phyloP scores from a whole-genome alignment of 257 asterid genomes.

The Verbascum thapsus region DNA sequence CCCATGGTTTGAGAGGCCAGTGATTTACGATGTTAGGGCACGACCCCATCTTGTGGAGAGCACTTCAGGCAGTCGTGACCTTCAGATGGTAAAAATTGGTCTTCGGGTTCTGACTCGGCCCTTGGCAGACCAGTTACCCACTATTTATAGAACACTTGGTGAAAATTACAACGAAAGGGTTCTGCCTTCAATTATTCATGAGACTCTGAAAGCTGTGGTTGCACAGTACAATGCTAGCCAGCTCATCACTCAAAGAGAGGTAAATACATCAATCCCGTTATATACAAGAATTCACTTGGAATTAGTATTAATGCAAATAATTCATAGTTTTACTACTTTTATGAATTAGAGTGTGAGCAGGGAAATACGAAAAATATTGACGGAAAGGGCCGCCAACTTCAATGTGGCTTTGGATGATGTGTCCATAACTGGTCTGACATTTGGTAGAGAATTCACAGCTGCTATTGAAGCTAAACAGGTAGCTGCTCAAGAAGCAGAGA shows the following conservation, averaged over 20 bases:
- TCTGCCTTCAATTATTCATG: conserved; percentile 41
- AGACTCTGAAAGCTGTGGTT: conserved; percentile 39
- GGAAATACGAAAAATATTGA: conserved; percentile 71
- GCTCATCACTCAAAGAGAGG: conserved; percentile 41
- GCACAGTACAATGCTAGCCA: conserved; percentile 47
- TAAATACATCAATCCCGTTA: too few relatives aligned
- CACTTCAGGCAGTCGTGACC: conserved; percentile 65
- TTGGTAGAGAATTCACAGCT: conserved; percentile 74
- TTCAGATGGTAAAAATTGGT: conserved; percentile 52
- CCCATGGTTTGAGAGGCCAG: conserved; percentile 65
- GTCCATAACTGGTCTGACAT: conserved; percentile 74
- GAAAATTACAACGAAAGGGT: conserved; percentile 37
- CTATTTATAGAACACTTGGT: conserved; percentile 37
- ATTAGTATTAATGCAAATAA: conserved; percentile 6
- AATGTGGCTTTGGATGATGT: conserved; percentile 89
- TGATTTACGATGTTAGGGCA: conserved; percentile 61
- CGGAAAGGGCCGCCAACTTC: conserved; percentile 74
- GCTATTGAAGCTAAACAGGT: conserved; percentile 95
- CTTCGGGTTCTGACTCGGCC: conserved; percentile 48
- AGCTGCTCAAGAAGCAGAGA: conserved; percentile 98
- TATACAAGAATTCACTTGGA: conserved; percentile 2
- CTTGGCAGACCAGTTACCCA: conserved; percentile 28
- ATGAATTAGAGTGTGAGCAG: conserved; percentile 74
- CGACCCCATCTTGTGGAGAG: conserved; percentile 56
- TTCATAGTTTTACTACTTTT: too few relatives aligned